Evolutionary conservation across 495 filamentous ascomycete species (phyloP).

Genomic region (Lepraria neglecta): DNA sequence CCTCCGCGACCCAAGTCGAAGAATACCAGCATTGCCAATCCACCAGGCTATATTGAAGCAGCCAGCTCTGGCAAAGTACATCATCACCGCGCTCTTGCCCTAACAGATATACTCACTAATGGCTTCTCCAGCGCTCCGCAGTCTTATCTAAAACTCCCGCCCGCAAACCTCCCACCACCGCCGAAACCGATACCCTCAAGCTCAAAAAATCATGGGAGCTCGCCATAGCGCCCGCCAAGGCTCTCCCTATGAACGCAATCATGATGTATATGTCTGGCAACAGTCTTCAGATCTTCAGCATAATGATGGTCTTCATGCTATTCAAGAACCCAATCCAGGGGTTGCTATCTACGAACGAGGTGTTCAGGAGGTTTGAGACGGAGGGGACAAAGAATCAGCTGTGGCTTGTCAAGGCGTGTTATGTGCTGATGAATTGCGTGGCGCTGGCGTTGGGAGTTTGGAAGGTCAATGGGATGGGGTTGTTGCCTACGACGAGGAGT

Average conservation of each 20-base stretch:
- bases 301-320: slow-evolving; percentile 99
- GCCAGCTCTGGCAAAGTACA: slow-evolving; percentile 50
- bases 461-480: slow-evolving; percentile 96
- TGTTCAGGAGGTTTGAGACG: slow-evolving; percentile 84
- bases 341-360: slow-evolving; percentile 66
- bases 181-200: slow-evolving; percentile 90
- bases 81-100: slow-evolving; percentile 12
- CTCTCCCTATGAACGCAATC: slow-evolving; percentile 94
- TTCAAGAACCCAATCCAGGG: slow-evolving; percentile 95
- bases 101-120: slow-evolving; percentile 22
- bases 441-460: slow-evolving; percentile 81
- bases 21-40: slow-evolving; percentile 66
- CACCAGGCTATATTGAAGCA: slow-evolving; percentile 69
- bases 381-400: slow-evolving; percentile 67
- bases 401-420: slow-evolving; percentile 74
- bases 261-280: slow-evolving; percentile 99
- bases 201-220: slow-evolving; percentile 99
- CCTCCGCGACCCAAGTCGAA: slow-evolving; percentile 52
- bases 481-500: slow-evolving; percentile 88
- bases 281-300: slow-evolving; percentile 95
- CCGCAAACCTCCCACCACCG: slow-evolving; percentile 56
- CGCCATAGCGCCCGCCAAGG: slow-evolving; percentile 87
- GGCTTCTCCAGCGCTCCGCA: slow-evolving; percentile 38
- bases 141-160: slow-evolving; percentile 39
- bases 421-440: slow-evolving; percentile 77